Evolutionary conservation across 345 rosid genomes (phyloP).

Genomic region (Cardamine chenopodiifolia): DNA sequence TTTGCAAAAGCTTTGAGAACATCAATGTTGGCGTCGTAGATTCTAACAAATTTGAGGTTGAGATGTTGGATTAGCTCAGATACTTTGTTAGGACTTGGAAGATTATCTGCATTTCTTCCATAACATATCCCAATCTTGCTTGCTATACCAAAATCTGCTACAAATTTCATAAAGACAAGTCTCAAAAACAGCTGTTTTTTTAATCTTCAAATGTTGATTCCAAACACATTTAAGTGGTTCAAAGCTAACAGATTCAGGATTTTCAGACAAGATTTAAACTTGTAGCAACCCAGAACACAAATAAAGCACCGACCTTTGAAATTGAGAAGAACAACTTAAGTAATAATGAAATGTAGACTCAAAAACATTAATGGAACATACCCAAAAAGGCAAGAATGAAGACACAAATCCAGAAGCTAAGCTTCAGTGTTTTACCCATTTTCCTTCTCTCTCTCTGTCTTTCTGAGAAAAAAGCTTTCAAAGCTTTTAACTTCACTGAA

Average conservation of each 20-base stretch:
- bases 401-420: constrained; percentile 34
- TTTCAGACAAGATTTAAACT: constrained; percentile 17
- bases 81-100: constrained; percentile 80
- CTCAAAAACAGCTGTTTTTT: neutral
- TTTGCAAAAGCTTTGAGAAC: constrained; percentile 93
- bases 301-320: constrained; percentile 18
- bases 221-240: constrained; percentile 2
- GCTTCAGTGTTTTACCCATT: constrained; percentile 29
- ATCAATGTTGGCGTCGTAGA: constrained; percentile 85
- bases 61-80: constrained; percentile 64
- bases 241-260: constrained; percentile 25
- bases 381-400: constrained; percentile 20
- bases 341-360: constrained; percentile 10
- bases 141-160: constrained; percentile 58
- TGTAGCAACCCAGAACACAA: neutral
- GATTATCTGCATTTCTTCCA: constrained; percentile 96
- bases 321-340: constrained; percentile 7
- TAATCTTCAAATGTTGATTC: neutral
- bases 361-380: neutral
- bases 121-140: constrained; percentile 86
- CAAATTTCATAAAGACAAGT: neutral
- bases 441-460: neutral
- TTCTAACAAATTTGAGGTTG: constrained; percentile 72
- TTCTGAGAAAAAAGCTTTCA: neutral
- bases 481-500: constrained; percentile 14